Base-by-base conservation (phyloP, 2,329 filamentous ascomycete species). In the Chrysoporthe cubensis region DNA sequence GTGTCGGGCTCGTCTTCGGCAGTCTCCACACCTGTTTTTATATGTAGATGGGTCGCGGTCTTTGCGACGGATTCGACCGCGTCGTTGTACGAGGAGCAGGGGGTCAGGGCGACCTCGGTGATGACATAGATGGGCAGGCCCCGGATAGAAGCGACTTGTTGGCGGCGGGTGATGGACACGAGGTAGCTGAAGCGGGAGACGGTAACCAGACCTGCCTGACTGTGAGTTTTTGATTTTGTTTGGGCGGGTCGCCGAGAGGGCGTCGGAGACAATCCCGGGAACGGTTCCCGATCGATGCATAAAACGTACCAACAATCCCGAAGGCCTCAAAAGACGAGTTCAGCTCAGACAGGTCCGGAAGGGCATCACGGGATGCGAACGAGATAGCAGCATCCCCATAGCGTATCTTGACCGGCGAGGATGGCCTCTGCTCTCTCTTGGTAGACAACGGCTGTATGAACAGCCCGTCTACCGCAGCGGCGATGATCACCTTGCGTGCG, bases 41-140 rank as follows among this genome's bases (percentile, higher is more conserved):
- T 61, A 8, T 50, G 59, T 32, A 87, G 73, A 26, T 82, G 78
- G 8, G 72, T 72, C 1, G 81, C 79, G 0, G 91, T 92, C 66
- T 87, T 85, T 2, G 81, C 78, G 68, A 98, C 91, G 9, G 93
- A 91, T 40, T 86, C 85, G 70, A 88, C 84, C 4, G 95, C 94
- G 56, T 96, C 93, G 52, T 79, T 77, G 74, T 90, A 90, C 6
- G 91, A 95, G 2, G 90, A 87, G 64, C 96, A 89, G 0, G 96
- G 96, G 6, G 97, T 97, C n/a, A 98, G 82, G 7, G 93, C 91
- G 43, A 98, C 92, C 73, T 96, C 93, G 56, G 91, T 96, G 69
- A 97, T 88, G 50, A 93, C 90, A 78, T 96, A 99, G 66, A 98
- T 83, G 0, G 94, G 90, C 66, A 87, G 90, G 6, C 93, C 93